phyloP scores from a whole-genome alignment of 495 filamentous ascomycete genomes.

The Parathielavia appendiculata region DNA sequence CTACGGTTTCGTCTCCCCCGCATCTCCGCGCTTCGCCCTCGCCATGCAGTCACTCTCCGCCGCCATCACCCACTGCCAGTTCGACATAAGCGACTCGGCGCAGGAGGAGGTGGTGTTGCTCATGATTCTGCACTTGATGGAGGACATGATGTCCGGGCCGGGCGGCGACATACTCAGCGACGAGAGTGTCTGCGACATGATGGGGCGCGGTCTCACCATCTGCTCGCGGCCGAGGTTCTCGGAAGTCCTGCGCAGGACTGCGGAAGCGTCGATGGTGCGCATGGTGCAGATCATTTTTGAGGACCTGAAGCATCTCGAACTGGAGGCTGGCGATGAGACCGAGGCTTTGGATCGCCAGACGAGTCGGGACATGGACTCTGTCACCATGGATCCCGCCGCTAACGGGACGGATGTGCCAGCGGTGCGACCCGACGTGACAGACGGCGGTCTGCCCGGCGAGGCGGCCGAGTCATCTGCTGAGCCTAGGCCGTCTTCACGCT shows the following conservation, averaged over 20 bases:
- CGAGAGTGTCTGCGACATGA: constrained; percentile 98
- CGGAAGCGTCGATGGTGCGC: constrained; percentile 94
- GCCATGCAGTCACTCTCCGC: constrained; percentile 94
- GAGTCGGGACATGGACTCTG: constrained; percentile 61
- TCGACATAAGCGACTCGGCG: constrained; percentile 90
- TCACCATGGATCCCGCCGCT: constrained; percentile 88
- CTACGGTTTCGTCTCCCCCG: constrained; percentile 79
- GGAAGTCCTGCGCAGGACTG: constrained; percentile 81
- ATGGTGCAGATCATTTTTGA: constrained; percentile 99
- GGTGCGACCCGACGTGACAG: constrained; percentile 12
- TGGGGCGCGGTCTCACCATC: constrained; percentile 96
- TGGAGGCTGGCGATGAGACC: constrained; percentile 57
- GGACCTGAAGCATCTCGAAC: constrained; percentile 78
- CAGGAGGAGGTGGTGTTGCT: constrained; percentile 93
- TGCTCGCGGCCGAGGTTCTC: constrained; percentile 91
- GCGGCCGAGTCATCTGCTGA: constrained; percentile 44
- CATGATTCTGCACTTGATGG: constrained; percentile 94
- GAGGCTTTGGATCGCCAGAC: constrained; percentile 55
- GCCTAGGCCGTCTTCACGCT: constrained; percentile 43
- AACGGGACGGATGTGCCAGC: constrained; percentile 56
- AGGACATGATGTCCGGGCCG: constrained; percentile 89
- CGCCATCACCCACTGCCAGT: constrained; percentile 95
- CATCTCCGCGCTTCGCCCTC: constrained; percentile 76
- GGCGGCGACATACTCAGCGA: constrained; percentile 88
- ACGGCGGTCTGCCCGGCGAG: constrained; percentile 28